These are phyloP conservation scores for Protea cynaroides DNA, from an alignment of 164 flowering plant genomes.

Conservation along the genomic window DNA sequence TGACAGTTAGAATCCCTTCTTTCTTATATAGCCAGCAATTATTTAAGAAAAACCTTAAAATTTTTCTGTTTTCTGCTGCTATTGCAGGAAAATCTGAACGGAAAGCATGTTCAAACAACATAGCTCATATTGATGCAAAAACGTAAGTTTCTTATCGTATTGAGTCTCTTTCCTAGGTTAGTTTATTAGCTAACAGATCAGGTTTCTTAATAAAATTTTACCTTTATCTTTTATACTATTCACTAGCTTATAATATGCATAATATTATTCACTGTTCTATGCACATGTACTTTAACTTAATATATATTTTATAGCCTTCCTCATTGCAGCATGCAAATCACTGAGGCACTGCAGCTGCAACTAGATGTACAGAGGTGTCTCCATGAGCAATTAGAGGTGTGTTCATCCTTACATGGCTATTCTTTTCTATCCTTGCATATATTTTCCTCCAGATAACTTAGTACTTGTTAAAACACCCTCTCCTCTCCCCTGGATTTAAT, in stretches of 20 bases:
- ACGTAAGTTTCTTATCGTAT: constrained; percentile 27
- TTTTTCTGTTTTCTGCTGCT: background rate
- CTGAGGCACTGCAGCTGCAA: constrained; percentile 69
- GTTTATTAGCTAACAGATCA: background rate
- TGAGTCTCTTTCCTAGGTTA: background rate
- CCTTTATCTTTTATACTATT: background rate
- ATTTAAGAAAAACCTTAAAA: too few relatives aligned
- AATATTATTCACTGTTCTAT: background rate
- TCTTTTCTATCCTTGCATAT: background rate
- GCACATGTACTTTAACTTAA: background rate
- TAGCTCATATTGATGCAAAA: constrained; percentile 36
- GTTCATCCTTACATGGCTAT: background rate
- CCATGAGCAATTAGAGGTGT: constrained; percentile 83
- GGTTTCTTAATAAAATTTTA: background rate
- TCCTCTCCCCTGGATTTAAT: background rate
- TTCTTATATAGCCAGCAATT: too few relatives aligned
- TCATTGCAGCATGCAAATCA: constrained; percentile 55
- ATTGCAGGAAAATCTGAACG: constrained; percentile 50
- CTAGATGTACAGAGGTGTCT: constrained; percentile 76
- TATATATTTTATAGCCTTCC: background rate
- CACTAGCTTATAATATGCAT: background rate
- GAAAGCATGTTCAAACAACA: constrained; percentile 21
- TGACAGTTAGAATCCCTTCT: background rate
- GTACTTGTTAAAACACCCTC: too few relatives aligned
- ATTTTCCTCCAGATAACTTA: background rate